These are phyloP conservation scores for Suillus cothurnatus DNA, from an alignment of 768 basidiomycete genomes.

Conservation along the genomic window DNA sequence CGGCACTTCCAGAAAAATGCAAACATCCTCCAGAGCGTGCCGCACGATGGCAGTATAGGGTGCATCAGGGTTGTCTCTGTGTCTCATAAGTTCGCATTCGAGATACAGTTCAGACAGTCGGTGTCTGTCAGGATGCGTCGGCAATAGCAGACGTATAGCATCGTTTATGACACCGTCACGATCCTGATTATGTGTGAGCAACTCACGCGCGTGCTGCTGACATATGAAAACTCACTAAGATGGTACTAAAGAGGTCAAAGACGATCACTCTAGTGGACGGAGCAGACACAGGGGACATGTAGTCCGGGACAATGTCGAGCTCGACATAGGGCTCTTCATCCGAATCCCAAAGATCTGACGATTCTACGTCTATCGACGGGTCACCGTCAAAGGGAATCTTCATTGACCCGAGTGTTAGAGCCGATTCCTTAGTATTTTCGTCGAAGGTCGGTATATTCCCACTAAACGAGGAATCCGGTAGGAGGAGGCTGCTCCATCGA, in stretches of 20 bases:
- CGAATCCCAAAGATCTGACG: too few species aligned
- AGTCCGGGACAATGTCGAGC: too few species aligned
- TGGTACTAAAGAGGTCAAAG: too few species aligned
- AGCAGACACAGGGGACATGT: too few species aligned
- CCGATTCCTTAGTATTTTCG: too few species aligned
- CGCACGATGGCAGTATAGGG: background rate
- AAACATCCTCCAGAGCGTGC: background rate
- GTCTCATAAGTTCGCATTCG: constrained; percentile 5
- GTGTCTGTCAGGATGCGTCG: background rate
- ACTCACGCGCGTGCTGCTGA: too few species aligned
- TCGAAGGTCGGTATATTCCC: background rate
- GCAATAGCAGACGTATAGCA: background rate
- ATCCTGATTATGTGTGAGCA: background rate
- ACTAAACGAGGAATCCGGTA: background rate
- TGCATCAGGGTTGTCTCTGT: constrained; percentile 2
- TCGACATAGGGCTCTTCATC: too few species aligned
- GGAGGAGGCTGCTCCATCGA: background rate
- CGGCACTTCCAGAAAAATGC: background rate
- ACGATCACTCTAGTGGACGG: too few species aligned
- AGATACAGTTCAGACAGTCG: background rate
- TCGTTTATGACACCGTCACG: background rate
- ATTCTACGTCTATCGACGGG: too few species aligned
- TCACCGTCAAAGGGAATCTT: too few species aligned
- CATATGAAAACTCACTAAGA: too few species aligned
- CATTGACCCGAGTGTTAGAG: too few species aligned